Evolutionary conservation across 768 basidiomycete species (phyloP).

Genomic region (Termitomyces sp.): DNA sequence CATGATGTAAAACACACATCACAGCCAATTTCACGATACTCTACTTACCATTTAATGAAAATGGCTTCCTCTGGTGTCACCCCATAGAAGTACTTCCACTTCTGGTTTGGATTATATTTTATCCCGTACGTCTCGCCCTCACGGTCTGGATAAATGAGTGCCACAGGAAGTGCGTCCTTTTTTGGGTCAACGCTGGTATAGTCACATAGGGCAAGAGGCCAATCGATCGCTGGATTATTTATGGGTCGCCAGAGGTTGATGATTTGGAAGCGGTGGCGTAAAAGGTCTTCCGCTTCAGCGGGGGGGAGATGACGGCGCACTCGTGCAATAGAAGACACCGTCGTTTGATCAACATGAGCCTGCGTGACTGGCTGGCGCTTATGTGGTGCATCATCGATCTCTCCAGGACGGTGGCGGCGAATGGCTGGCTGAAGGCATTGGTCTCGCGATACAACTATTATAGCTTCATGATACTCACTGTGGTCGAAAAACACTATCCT

Average conservation of each 20-base stretch:
- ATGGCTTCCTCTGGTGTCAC: conserved; percentile 44
- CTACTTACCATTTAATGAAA: conserved; percentile 46
- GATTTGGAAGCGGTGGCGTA: conserved; percentile 48
- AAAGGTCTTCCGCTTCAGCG: conserved; percentile 34
- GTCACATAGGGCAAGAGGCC: conserved; percentile 48
- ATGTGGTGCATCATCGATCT: conserved; percentile 25
- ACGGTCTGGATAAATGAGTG: conserved; percentile 40
- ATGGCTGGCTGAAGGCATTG: neutral
- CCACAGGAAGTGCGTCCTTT: conserved; percentile 37
- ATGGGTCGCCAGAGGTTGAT: conserved; percentile 62
- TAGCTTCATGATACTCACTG: conserved; percentile 31
- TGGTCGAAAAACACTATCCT: conserved; percentile 58
- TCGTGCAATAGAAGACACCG: conserved; percentile 33
- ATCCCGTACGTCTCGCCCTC: conserved; percentile 50
- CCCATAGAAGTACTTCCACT: conserved; percentile 45
- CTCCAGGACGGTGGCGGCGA: conserved; percentile 36
- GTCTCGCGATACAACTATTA: neutral
- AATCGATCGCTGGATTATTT: conserved; percentile 37
- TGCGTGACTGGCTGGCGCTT: conserved; percentile 41
- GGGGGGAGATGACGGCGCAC: conserved; percentile 47
- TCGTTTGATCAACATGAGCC: conserved; percentile 50
- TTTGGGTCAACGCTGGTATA: conserved; percentile 36
- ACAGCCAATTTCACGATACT: neutral
- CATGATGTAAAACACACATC: neutral
- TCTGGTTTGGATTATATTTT: conserved; percentile 37